Base-by-base conservation (phyloP, 2,329 filamentous ascomycete genomes). In the Aspergillus aculeatus region DNA sequence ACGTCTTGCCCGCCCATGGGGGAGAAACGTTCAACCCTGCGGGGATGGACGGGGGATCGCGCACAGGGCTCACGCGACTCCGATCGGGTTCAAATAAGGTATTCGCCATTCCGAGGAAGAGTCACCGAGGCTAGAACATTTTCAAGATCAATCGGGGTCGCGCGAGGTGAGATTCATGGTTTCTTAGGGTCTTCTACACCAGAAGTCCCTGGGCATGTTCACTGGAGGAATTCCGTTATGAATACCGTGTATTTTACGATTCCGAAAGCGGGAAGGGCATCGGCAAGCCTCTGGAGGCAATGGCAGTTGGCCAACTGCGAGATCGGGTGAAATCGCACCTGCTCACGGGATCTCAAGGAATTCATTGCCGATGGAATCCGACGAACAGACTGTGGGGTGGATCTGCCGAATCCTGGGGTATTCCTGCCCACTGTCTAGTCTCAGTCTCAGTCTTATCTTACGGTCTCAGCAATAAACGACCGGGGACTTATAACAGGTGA, bases 241-340 rank as follows among this genome's bases (percentile, higher is more conserved):
- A 38, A 26, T 50, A 41, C 52, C 49, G 47, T 16, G 57, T 55
- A 59, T 19, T 49, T 59, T 59, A 59, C 57, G 12, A 55, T 59
- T 59, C 57, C 57, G 51, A 59, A 19, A 55, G 49, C 57, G 57
- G 57, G 51, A 50, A 10, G 32, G 24, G 41, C 51, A 23, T 59
- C 57, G 57, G 57, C 57, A 59, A 59, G 38, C 38, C 16, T 7
- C 26, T n/a, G 14, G 38, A 19, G 52, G 26, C 53, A 4, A 21
- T 41, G 50, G 50, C 50, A 52, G 50, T 41, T 52, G 19, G 2
- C 10, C 41, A 19, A 16, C 16, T 16, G 38, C 38, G 38, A 44
- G 14, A 21, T 48, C 53, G 53, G 53, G 44, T 48, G 44, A 55
- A 55, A 26, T 55, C 53, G 53, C 53, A 3, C 6, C 32, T 35